phyloP scores from a whole-genome alignment of 148 eudicot genomes.

The Camellia granthamiana region DNA sequence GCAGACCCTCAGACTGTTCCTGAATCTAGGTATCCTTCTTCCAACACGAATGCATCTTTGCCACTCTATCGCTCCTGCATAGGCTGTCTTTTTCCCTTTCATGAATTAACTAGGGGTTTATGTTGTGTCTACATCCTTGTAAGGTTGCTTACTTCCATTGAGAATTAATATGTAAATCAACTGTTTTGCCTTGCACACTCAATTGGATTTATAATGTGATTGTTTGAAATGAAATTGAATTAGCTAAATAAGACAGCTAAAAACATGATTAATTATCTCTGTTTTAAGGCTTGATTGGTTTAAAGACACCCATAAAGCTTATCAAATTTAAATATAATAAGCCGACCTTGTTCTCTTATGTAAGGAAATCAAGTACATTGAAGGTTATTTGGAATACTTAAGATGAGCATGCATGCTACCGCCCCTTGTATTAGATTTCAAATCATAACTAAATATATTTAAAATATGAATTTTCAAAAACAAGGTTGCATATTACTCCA shows the following conservation, averaged over 20 bases:
- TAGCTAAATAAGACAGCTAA: too few species aligned
- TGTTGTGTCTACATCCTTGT: background rate
- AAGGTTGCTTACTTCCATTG: background rate
- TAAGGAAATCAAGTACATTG: background rate
- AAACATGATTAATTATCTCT: too few species aligned
- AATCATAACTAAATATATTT: background rate
- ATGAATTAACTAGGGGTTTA: background rate
- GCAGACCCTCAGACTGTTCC: constrained; percentile 53
- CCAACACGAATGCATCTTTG: background rate
- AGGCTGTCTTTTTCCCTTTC: background rate
- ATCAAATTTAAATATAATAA: background rate
- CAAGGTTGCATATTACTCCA: background rate
- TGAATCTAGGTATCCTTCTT: constrained; percentile 67
- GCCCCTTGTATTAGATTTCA: background rate
- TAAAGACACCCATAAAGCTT: background rate
- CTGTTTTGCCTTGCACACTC: too few species aligned
- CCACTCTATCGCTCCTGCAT: background rate
- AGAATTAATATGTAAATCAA: background rate
- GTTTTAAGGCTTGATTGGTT: background rate
- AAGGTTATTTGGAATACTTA: background rate
- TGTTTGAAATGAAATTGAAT: constrained; percentile 5
- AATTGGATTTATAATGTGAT: background rate
- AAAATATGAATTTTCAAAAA: background rate
- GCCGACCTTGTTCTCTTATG: background rate
- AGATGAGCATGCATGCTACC: background rate